A percentile compares a stretch with the other conserved stretches of the same genome.
These are phyloP conservation scores for Neofusicoccum sp. DNA, from an alignment of 2,329 filamentous ascomycete species.

Conservation along the genomic window DNA sequence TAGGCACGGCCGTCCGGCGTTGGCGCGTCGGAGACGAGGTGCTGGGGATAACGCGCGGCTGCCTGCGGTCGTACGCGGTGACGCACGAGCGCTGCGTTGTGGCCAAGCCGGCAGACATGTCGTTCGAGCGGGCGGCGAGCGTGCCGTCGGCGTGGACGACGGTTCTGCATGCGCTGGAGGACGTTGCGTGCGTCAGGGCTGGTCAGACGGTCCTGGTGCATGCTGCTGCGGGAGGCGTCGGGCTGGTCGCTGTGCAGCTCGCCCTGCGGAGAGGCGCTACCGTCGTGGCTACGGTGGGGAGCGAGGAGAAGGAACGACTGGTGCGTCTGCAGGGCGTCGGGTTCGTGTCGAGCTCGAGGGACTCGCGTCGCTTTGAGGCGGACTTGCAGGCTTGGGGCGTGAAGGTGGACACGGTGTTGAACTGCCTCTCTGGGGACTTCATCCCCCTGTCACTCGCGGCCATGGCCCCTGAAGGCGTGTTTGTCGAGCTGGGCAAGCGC, in stretches of 20 bases:
- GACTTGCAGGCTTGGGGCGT: slow-evolving; percentile 23
- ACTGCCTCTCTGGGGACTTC: slow-evolving; percentile 24
- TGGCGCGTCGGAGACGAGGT: slow-evolving; percentile 13
- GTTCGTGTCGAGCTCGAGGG: slow-evolving; percentile 18
- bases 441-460: slow-evolving; percentile 44
- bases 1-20: slow-evolving; percentile 16
- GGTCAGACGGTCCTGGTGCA: slow-evolving; percentile 36
- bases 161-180: slow-evolving; percentile 29
- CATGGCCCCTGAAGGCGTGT: slow-evolving; percentile 37
- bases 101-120: slow-evolving; percentile 11
- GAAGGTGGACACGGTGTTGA: slow-evolving; percentile 38
- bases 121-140: slow-evolving; percentile 16
- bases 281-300: slow-evolving; percentile 29
- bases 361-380: slow-evolving; percentile 27
- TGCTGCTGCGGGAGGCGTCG: slow-evolving; percentile 28
- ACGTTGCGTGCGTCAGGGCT: slow-evolving; percentile 28
- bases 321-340: background rate
- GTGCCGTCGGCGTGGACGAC: slow-evolving; percentile 21
- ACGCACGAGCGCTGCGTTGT: background rate
- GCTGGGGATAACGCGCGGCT: background rate
- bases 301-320: slow-evolving; percentile 21
- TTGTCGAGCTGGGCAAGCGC: slow-evolving; percentile 26
- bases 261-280: slow-evolving; percentile 26
- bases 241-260: slow-evolving; percentile 31
- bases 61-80: background rate